Conservation (phyloP, 257 asterid species). For the Fraxinus anomala region DNA sequence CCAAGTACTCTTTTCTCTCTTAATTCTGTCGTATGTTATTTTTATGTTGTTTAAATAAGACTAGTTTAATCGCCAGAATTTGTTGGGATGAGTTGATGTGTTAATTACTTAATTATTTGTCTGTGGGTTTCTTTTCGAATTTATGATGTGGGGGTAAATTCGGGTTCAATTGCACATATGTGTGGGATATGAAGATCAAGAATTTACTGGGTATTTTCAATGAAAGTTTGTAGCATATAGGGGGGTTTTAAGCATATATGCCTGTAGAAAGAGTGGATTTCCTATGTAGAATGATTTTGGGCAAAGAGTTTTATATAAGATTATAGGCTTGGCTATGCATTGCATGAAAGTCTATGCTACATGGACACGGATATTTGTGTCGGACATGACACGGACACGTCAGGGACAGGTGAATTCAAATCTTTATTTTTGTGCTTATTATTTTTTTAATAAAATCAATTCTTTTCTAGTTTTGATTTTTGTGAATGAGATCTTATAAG, state of each 20-base stretch:
- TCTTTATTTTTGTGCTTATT: too few relatives aligned
- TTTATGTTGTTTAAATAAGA: background rate
- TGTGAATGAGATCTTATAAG: too few relatives aligned
- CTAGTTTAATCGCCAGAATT: background rate
- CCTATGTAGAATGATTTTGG: background rate
- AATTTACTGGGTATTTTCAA: background rate
- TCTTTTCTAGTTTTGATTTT: too few relatives aligned
- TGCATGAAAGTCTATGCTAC: background rate
- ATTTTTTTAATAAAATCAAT: too few relatives aligned
- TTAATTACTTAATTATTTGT: background rate
- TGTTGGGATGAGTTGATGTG: background rate
- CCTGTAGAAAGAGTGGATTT: background rate
- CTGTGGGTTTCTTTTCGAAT: background rate
- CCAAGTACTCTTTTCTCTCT: conserved; percentile 54
- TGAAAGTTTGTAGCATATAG: background rate
- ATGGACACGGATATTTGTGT: too few relatives aligned
- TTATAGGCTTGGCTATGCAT: background rate
- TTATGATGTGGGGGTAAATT: background rate
- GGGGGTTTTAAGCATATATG: background rate
- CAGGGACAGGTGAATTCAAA: too few relatives aligned
- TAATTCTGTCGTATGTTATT: background rate
- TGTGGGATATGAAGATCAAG: background rate
- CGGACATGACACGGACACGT: too few relatives aligned
- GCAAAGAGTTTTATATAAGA: background rate
- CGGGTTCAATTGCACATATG: background rate